phyloP scores from a whole-genome alignment of 139 green algal species.

The Chlamydomonas sphaeroides region DNA sequence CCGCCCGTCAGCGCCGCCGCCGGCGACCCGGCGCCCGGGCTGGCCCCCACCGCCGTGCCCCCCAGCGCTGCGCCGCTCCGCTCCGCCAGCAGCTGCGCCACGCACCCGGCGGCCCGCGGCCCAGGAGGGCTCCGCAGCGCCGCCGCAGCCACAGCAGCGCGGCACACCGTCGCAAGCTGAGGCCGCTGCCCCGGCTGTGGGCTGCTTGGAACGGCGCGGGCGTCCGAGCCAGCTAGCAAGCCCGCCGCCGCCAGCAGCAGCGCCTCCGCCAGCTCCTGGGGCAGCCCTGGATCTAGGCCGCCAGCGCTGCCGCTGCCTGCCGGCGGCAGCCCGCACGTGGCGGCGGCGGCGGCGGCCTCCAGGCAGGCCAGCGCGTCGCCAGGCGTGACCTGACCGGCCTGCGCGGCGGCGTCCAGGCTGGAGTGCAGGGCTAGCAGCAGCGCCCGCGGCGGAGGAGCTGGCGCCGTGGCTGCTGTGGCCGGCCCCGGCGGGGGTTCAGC shows the following conservation, averaged over 20 bases:
- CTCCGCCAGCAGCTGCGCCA: not conserved
- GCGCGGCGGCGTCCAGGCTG: not conserved
- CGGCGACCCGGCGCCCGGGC: not conserved
- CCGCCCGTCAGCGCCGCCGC: not conserved
- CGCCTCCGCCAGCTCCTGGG: not conserved
- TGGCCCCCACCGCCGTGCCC: not conserved
- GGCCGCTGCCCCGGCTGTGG: no score
- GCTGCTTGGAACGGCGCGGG: no score
- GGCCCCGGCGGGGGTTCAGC: no score
- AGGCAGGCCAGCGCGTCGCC: constrained; percentile 20
- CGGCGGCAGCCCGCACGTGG: not conserved
- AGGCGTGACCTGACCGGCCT: no score
- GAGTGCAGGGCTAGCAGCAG: constrained; percentile 9
- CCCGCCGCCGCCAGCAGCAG: not conserved
- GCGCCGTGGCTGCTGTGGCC: no score
- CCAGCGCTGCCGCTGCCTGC: not conserved
- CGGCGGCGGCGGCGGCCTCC: not conserved
- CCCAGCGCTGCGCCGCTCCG: not conserved
- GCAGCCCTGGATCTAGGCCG: constrained; percentile 1
- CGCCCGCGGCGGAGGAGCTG: not conserved
- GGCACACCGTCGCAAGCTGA: not conserved
- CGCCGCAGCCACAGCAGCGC: no score
- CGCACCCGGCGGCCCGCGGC: not conserved
- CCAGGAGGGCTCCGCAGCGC: no score
- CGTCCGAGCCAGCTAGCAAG: no score